Percentiles rank a stretch among this genome's conserved stretches.
phyloP scores from a whole-genome alignment of 495 filamentous ascomycete species.

The Massariosphaeria phaeospora region DNA sequence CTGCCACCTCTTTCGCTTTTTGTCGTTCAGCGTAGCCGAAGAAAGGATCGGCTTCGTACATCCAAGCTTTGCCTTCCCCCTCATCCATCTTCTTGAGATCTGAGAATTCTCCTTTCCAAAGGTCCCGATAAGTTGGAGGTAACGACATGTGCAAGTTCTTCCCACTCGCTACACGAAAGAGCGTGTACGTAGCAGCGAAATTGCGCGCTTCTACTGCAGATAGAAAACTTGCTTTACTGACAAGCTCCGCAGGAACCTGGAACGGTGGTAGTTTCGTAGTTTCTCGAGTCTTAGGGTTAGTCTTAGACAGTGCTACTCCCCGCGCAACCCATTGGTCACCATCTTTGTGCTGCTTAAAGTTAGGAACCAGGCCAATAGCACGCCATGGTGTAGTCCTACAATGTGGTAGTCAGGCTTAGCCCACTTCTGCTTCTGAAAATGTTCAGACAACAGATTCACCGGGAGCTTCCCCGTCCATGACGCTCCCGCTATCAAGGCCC shows the following conservation, averaged over 20 bases:
- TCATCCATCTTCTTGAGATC: conserved; percentile 71
- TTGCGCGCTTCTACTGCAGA: conserved; percentile 86
- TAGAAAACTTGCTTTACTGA: conserved; percentile 61
- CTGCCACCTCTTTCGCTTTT: conserved; percentile 61
- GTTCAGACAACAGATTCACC: conserved; percentile 86
- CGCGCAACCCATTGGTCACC: conserved; percentile 62
- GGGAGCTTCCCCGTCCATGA: conserved; percentile 98
- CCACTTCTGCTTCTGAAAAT: conserved; percentile 94
- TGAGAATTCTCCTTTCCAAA: conserved; percentile 85
- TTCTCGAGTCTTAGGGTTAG: conserved; percentile 80
- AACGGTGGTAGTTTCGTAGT: conserved; percentile 69
- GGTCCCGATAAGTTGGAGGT: conserved; percentile 77
- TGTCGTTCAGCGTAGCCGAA: conserved; percentile 70
- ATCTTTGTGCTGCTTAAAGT: conserved; percentile 44
- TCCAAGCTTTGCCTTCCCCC: conserved; percentile 72
- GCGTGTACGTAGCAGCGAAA: conserved; percentile 82
- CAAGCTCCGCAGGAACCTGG: conserved; percentile 67
- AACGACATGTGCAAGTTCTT: conserved; percentile 89
- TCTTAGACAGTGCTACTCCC: conserved; percentile 70
- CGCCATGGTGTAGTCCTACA: conserved; percentile 38
- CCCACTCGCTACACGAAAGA: conserved; percentile 90
- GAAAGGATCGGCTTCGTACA: conserved; percentile 96
- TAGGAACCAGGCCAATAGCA: conserved; percentile 19
- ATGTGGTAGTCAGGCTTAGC: conserved; percentile 86
- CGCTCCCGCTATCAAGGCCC: conserved; percentile 84